Base-by-base conservation (phyloP, 1,284 basidiomycete species). In the Schizophyllum commune region DNA sequence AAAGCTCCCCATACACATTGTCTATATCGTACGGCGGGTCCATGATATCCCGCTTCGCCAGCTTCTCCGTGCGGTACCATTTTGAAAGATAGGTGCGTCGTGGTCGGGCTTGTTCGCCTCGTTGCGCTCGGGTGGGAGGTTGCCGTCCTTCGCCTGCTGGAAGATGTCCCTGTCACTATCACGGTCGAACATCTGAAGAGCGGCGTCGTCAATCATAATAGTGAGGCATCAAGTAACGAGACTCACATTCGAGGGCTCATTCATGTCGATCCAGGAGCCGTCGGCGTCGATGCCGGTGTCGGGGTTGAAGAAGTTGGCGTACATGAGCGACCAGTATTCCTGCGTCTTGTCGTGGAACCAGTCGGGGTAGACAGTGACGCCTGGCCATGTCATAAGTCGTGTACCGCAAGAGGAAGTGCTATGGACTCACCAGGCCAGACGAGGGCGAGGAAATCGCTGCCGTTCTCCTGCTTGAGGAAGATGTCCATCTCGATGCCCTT, bases 181-280 rank as follows among this genome's bases (percentile, higher is more conserved):
- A 32, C 79, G 74, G 58, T 74, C 71, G 70, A 84, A 87, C 74
- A 87, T 86, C 83, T 85, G 61, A 6, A 56, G 51, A 2, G 27
- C 5, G 27, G 27, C 27, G 5, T 27, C 32, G 1, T 17, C 34
- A 32, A 9, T 62, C 9, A 55, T n/a, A 55, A 58, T 27, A 9
- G 19, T 32, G 56, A 32, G 9, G 63, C 4, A 39, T 47, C 34
- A 33, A 32, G 1, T 20, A 20, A 39, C 39, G 27, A 53, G 33
- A 65, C 77, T 21, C 65, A 85, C 83, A 64, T 79, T 87, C 2
- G 85, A 71, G 9, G 86, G 85, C 63, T 88, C 86, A 68, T 88
- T 88, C 85, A 88, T 88, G 66, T 88, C 86, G 52, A 88, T 87
- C 86, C 86, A 88, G 11, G 77, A 78, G 13, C 85, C 86, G 65